These are phyloP conservation scores for Lepiota venenata DNA, from an alignment of 768 basidiomycete species.

Conservation along the genomic window DNA sequence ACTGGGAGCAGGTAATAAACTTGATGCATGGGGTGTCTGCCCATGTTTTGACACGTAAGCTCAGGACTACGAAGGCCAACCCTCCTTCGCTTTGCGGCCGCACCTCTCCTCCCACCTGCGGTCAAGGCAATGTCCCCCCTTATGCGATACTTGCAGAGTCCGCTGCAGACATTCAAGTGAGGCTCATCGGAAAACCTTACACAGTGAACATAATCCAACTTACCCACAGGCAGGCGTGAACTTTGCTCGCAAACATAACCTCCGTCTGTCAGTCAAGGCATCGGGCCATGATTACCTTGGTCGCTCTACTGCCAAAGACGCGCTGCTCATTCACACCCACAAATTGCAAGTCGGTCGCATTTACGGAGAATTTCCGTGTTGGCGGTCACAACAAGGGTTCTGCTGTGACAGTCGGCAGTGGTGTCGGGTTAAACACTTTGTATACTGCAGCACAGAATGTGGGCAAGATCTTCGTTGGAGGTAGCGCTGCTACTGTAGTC, in stretches of 20 bases:
- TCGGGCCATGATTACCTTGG: constrained; percentile 31
- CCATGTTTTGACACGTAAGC: neutral
- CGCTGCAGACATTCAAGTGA: constrained; percentile 26
- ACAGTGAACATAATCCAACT: too few relatives aligned
- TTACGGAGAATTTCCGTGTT: neutral
- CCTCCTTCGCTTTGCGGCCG: constrained; percentile 24
- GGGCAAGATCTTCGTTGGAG: constrained; percentile 23
- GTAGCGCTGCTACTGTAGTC: constrained; percentile 20
- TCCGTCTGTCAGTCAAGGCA: constrained; percentile 14
- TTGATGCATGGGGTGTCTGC: neutral
- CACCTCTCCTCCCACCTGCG: constrained; percentile 20
- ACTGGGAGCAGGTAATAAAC: neutral
- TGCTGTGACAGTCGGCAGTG: constrained; percentile 24
- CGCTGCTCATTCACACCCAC: constrained; percentile 26
- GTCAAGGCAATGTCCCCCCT: constrained; percentile 28
- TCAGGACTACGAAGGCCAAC: constrained; percentile 22
- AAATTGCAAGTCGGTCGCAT: constrained; percentile 22
- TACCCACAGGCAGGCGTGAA: neutral
- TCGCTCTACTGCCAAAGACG: constrained; percentile 29
- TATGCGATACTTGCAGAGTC: constrained; percentile 26
- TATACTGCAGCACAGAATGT: constrained; percentile 19
- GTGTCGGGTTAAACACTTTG: constrained; percentile 17
- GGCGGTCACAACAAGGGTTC: neutral
- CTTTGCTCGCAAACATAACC: constrained; percentile 6
- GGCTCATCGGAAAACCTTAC: neutral